Evolutionary conservation across 1,139 yeast species (phyloP).

Genomic region (Arxiozyma bovina): DNA sequence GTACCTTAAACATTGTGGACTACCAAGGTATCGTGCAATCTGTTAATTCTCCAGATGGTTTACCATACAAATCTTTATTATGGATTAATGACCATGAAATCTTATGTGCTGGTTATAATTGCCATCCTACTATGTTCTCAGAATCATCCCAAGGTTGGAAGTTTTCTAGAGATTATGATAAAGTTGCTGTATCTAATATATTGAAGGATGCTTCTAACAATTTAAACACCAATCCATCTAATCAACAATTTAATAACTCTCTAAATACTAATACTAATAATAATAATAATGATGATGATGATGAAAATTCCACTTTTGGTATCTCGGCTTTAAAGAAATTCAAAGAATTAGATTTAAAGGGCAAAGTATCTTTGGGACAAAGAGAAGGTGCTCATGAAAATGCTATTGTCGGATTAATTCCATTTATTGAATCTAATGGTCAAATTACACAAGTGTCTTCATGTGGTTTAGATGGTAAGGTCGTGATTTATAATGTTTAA

Average conservation of each 20-base stretch:
- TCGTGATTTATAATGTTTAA: constrained; percentile 48
- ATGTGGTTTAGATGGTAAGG: constrained; percentile 83
- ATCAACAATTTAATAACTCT: constrained; percentile 19
- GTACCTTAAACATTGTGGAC: constrained; percentile 58
- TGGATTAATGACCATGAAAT: constrained; percentile 60
- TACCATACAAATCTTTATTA: constrained; percentile 72
- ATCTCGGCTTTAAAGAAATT: constrained; percentile 91
- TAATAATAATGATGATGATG: constrained; percentile 43
- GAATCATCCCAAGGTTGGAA: constrained; percentile 66
- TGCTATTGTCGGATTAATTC: constrained; percentile 63
- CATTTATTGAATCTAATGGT: constrained; percentile 34
- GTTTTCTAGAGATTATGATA: constrained; percentile 58
- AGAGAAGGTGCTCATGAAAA: constrained; percentile 81
- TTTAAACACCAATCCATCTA: constrained; percentile 7
- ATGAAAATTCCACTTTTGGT: constrained; percentile 51
- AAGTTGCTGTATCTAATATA: constrained; percentile 30
- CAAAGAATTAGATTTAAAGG: constrained; percentile 91
- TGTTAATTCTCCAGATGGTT: constrained; percentile 63
- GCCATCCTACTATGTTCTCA: constrained; percentile 78
- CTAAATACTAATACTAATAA: constrained; percentile 33
- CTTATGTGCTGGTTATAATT: constrained; percentile 87
- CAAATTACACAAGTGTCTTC: constrained; percentile 50
- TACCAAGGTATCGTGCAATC: constrained; percentile 43
- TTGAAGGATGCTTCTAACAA: background rate
- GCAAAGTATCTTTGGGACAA: constrained; percentile 47